phyloP scores from a whole-genome alignment of 1,284 basidiomycete species.

The Fistulinella staudtii region DNA sequence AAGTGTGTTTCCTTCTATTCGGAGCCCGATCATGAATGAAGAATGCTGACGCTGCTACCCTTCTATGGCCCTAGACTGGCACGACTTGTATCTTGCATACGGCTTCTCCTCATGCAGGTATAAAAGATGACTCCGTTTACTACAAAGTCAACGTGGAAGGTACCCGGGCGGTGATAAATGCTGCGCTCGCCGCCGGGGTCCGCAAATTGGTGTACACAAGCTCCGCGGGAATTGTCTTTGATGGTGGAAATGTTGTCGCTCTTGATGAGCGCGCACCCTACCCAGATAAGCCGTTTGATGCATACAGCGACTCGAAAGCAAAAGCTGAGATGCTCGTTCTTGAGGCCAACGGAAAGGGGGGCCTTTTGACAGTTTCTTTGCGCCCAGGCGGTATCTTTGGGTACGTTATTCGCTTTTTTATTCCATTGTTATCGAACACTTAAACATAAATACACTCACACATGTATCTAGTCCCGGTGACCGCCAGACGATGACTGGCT shows the following conservation, averaged over 20 bases:
- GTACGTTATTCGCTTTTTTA: constrained; percentile 46
- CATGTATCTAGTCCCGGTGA: constrained; percentile 72
- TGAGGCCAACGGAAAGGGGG: constrained; percentile 79
- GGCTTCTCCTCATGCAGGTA: constrained; percentile 82
- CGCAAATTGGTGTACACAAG: constrained; percentile 95
- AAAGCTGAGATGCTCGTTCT: constrained; percentile 85
- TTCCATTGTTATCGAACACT: no score
- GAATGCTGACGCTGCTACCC: no score
- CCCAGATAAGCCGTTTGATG: constrained; percentile 78
- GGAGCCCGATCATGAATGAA: no score
- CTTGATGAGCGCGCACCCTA: constrained; percentile 86
- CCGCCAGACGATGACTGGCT: constrained; percentile 79
- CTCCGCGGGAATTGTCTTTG: constrained; percentile 91
- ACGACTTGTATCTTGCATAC: constrained; percentile 93
- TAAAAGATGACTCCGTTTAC: constrained; percentile 73
- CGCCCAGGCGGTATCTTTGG: constrained; percentile 98
- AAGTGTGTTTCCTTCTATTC: no score
- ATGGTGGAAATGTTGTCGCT: constrained; percentile 78
- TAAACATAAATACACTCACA: no score
- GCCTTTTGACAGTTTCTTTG: constrained; percentile 85
- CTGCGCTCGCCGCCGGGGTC: constrained; percentile 69
- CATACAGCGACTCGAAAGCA: constrained; percentile 97
- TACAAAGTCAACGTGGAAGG: constrained; percentile 95
- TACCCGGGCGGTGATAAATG: constrained; percentile 82
- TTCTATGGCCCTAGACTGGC: constrained; percentile 68